Conservation (phyloP, 345 rosid species). For the Clausena lansium region DNA sequence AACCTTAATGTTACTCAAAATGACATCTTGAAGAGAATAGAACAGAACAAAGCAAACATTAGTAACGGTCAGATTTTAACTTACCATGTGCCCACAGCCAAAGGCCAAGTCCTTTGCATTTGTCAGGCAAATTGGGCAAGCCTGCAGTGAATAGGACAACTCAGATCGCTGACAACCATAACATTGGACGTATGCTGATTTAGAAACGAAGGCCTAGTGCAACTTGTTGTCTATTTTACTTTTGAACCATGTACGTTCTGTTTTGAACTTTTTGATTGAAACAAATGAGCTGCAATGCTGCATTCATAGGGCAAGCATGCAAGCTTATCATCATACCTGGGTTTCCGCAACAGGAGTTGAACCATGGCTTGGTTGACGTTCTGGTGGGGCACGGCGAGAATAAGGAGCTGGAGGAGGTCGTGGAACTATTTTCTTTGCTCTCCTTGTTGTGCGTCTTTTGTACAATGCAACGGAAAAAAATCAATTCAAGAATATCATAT, state of each 20-base stretch:
- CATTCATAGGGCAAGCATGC: not conserved
- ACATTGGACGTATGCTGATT: not conserved
- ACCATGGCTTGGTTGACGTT: slow-evolving; percentile 21
- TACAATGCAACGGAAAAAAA: slow-evolving; percentile 2
- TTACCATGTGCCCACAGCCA: slow-evolving; percentile 75
- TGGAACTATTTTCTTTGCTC: slow-evolving; percentile 49
- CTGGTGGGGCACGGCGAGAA: slow-evolving; percentile 23
- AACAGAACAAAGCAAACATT: not conserved
- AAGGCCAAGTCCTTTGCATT: slow-evolving; percentile 59
- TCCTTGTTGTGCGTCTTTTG: slow-evolving; percentile 43
- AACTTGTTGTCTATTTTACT: not conserved
- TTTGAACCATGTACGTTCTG: not conserved
- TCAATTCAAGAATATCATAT: not conserved
- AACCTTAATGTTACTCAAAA: not conserved
- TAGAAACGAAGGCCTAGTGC: not conserved
- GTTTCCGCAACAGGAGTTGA: slow-evolving; percentile 25
- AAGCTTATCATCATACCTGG: slow-evolving; percentile 37
- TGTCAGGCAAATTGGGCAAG: slow-evolving; percentile 69
- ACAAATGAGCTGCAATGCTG: not conserved
- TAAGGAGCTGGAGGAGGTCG: slow-evolving; percentile 65
- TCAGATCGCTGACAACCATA: not conserved
- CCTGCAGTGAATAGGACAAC: slow-evolving; percentile 29
- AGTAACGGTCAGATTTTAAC: slow-evolving; percentile 10
- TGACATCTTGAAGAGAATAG: not conserved
- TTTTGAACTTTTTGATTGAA: not conserved